Base-by-base conservation (phyloP, 2,329 filamentous ascomycete genomes). In the Arthrobotrys iridis region DNA sequence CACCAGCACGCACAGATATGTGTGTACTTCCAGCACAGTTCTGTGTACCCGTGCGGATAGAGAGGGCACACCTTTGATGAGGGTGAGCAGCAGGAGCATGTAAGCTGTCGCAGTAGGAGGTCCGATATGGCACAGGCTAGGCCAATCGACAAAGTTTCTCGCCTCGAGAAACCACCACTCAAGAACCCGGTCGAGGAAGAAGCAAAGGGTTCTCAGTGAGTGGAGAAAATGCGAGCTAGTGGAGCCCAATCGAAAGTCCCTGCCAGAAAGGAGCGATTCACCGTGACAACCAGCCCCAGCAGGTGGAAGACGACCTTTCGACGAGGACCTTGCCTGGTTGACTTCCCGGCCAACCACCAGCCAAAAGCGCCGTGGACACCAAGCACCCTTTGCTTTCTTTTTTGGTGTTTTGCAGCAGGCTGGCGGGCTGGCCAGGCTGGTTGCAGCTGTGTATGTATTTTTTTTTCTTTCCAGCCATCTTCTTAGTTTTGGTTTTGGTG, bases 221-320 rank as follows among this genome's bases (percentile, higher is more conserved):
- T 66, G 63, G 62, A 74, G 70, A 62, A 43, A 67, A 63, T 67
- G 70, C 55, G 50, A 65, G 41, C 43, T 55, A 59, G 68, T 74
- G 68, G 68, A 60, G 35, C 55, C 52, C 55, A 62, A 57, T 74
- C 22, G 70, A 46, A 67, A 58, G 52, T 74, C 70, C 70, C 70
- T 74, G 70, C 70, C 70, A 74, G 70, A 74, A n/a, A 74, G 35
- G 70, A 67, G 70, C 26, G 28, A 74, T 74, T 74, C 70, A 74
- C 70, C 70, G 62, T 65, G 70, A 74, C 70, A 74, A 74, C 70
- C 62, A 67, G 62, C 70, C 60, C 70, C 52, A 73, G 68, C 50
- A 55, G 50, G 46, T 59, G 60, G 50, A 73, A 66, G 59, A 43
- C 50, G 65, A 68, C 33, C 15, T 50, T 33, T 41, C 10, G 52